A percentile compares a stretch with the other conserved stretches of the same genome.
phyloP scores from a whole-genome alignment of 768 basidiomycete genomes.

The Psilocybe tampanensis region DNA sequence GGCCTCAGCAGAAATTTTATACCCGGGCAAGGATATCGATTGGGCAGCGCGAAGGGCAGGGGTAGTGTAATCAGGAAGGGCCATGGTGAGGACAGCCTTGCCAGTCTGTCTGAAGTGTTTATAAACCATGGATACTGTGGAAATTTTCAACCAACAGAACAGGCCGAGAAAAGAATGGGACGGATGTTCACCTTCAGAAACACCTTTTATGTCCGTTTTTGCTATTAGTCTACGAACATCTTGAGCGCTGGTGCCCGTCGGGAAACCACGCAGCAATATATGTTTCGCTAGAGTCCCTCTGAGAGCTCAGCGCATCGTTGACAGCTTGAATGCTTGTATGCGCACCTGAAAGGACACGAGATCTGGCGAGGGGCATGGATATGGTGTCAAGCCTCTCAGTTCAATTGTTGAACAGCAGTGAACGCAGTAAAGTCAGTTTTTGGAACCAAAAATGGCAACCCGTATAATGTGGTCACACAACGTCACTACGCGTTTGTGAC shows the following conservation, averaged over 20 bases:
- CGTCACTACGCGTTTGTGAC: slow-evolving; percentile 2
- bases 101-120: slow-evolving; percentile 61
- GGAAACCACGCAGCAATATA: slow-evolving; percentile 51
- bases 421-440: background rate
- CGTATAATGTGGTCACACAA: background rate
- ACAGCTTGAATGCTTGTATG: background rate
- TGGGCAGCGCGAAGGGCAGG: slow-evolving; percentile 44
- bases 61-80: slow-evolving; percentile 44
- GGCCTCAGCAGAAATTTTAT: slow-evolving; percentile 39
- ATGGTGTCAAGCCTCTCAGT: background rate
- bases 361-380: background rate
- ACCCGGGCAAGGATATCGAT: slow-evolving; percentile 47
- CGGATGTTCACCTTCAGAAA: slow-evolving; percentile 42
- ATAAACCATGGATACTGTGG: slow-evolving; percentile 61
- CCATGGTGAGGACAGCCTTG: slow-evolving; percentile 57
- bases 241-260: slow-evolving; percentile 51
- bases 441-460: background rate
- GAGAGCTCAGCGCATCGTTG: background rate
- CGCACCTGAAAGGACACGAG: background rate
- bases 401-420: too few relatives aligned
- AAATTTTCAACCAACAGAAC: background rate
- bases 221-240: slow-evolving; percentile 54
- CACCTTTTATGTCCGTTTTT: slow-evolving; percentile 44
- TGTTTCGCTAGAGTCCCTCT: slow-evolving; percentile 28
- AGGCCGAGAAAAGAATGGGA: background rate